Evolutionary conservation across 2,329 filamentous ascomycete genomes (phyloP).

Genomic region (Exophiala calicioides): DNA sequence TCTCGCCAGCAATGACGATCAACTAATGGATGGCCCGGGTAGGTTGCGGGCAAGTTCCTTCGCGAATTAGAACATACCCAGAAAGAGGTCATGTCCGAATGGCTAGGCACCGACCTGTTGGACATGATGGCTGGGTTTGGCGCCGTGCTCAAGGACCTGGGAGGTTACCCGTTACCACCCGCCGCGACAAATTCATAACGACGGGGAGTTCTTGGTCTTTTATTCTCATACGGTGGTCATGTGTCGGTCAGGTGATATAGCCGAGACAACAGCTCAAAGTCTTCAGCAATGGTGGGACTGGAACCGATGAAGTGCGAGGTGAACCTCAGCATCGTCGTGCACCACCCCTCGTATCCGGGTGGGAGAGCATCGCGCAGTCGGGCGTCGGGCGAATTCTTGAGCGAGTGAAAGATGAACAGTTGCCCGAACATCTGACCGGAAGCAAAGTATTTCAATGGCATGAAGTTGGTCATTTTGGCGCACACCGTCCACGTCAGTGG

Average conservation of each 20-base stretch:
- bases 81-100: constrained; percentile 15
- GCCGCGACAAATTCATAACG: not conserved
- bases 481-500: constrained; percentile 43
- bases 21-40: not conserved
- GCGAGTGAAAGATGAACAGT: constrained; percentile 45
- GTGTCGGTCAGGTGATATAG: constrained; percentile 17
- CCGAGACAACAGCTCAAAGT: constrained; percentile 39
- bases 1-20: not conserved
- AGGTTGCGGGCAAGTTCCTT: constrained; percentile 20
- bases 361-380: constrained; percentile 41
- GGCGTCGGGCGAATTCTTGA: constrained; percentile 40
- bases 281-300: constrained; percentile 43
- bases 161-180: not conserved
- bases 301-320: constrained; percentile 41
- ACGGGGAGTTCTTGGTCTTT: too few relatives aligned
- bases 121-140: not conserved
- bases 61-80: constrained; percentile 29
- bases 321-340: constrained; percentile 43
- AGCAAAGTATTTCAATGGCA: constrained; percentile 45
- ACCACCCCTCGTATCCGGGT: constrained; percentile 44
- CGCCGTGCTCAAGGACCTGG: not conserved
- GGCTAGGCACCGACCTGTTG: not conserved
- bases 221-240: constrained; percentile 5
- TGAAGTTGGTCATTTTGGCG: constrained; percentile 44
- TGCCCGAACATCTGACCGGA: constrained; percentile 46